A percentile compares a stretch with the other conserved stretches of the same genome.
phyloP scores from a whole-genome alignment of 75 land plant genomes.

The Cupressus sempervirens region DNA sequence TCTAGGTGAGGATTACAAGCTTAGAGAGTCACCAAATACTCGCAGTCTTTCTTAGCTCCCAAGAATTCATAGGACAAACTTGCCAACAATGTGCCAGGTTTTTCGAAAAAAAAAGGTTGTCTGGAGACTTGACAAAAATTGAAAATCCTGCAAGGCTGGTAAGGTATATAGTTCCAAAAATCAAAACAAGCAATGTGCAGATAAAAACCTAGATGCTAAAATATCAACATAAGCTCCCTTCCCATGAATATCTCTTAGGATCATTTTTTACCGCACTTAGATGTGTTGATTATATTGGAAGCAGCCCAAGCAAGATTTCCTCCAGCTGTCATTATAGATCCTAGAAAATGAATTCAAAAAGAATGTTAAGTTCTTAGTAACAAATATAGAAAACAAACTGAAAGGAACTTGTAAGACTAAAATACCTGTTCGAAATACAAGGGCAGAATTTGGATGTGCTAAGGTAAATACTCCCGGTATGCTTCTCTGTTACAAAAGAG shows the following conservation, averaged over 20 bases:
- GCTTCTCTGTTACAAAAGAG: slow-evolving; percentile 12
- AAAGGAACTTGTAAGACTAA: background rate
- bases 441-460: slow-evolving; percentile 39
- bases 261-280: background rate
- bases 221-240: too few relatives aligned
- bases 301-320: slow-evolving; percentile 50
- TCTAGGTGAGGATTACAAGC: too few relatives aligned
- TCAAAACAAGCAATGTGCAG: too few relatives aligned
- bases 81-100: too few relatives aligned
- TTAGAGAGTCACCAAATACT: too few relatives aligned
- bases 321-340: slow-evolving; percentile 51
- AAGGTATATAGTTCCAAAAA: too few relatives aligned
- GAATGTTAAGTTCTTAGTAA: background rate
- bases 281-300: slow-evolving; percentile 14
- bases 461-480: slow-evolving; percentile 38
- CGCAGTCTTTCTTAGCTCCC: too few relatives aligned
- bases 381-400: background rate
- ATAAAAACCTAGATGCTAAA: too few relatives aligned
- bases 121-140: too few relatives aligned
- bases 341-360: slow-evolving; percentile 10
- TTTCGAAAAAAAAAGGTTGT: too few relatives aligned
- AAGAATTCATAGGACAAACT: too few relatives aligned
- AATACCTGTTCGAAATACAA: slow-evolving; percentile 46
- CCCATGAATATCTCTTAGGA: background rate
- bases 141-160: too few relatives aligned